These are phyloP conservation scores for Colletotrichum lupini DNA, from an alignment of 2,329 filamentous ascomycete genomes.

Conservation along the genomic window DNA sequence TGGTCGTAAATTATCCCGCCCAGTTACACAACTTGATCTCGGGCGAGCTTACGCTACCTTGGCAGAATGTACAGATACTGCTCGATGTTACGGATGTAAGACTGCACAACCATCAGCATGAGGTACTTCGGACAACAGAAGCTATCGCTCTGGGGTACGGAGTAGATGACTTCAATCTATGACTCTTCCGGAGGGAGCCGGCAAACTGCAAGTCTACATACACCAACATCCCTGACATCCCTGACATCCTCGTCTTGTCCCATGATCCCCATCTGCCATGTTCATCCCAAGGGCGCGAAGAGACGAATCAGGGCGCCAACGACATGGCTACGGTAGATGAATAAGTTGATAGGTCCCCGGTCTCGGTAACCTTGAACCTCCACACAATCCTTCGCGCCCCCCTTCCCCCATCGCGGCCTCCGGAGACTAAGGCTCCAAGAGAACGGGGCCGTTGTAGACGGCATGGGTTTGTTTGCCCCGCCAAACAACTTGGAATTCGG, in stretches of 20 bases:
- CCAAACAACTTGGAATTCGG: background rate
- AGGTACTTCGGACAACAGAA: background rate
- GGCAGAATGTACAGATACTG: background rate
- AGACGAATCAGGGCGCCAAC: background rate
- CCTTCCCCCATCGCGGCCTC: slow-evolving; percentile 24
- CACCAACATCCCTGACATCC: background rate
- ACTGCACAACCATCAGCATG: background rate
- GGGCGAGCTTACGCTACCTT: background rate
- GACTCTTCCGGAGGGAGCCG: slow-evolving; percentile 1
- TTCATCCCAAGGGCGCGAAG: background rate
- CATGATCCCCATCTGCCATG: background rate
- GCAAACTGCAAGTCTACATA: background rate
- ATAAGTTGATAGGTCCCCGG: background rate
- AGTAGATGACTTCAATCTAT: background rate
- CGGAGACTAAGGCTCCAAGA: slow-evolving; percentile 22
- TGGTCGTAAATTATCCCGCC: background rate
- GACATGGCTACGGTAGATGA: background rate
- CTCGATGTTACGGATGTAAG: background rate
- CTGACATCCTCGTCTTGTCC: background rate
- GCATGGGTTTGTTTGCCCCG: slow-evolving; percentile 22
- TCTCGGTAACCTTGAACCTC: background rate
- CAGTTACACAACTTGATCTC: background rate
- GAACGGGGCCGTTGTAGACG: slow-evolving; percentile 7
- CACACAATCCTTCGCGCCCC: slow-evolving; percentile 1
- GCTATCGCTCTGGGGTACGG: background rate